A percentile compares a stretch with the other conserved stretches of the same genome.
These are phyloP conservation scores for Candida gorgasii DNA, from an alignment of 805 yeast genomes.

Conservation along the genomic window DNA sequence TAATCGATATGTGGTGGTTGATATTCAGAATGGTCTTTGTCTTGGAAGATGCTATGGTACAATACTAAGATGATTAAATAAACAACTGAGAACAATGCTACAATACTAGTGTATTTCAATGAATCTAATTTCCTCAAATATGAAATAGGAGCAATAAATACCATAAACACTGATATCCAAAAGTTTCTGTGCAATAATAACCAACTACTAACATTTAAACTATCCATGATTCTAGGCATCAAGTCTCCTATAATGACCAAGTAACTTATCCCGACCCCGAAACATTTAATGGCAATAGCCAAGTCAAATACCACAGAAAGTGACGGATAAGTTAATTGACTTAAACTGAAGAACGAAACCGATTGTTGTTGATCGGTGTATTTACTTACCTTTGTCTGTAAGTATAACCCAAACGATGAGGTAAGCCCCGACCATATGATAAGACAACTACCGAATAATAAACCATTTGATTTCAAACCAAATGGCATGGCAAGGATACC, in stretches of 20 bases:
- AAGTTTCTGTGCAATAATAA: conserved; percentile 42
- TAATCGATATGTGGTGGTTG: conserved; percentile 20
- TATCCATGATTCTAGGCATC: conserved; percentile 58
- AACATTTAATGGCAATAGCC: conserved; percentile 75
- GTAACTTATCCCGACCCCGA: conserved; percentile 74
- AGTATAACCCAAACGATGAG: conserved; percentile 59
- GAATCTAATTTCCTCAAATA: conserved; percentile 64
- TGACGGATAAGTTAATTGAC: conserved; percentile 67
- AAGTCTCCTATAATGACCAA: conserved; percentile 75
- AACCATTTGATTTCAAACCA: conserved; percentile 56
- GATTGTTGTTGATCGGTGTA: conserved; percentile 44
- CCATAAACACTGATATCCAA: conserved; percentile 55
- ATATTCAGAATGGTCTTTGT: conserved; percentile 17
- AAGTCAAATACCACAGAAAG: conserved; percentile 69
- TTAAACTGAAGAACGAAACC: conserved; percentile 45
- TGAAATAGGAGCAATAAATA: conserved; percentile 60
- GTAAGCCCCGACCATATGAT: conserved; percentile 45
- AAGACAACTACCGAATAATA: conserved; percentile 42
- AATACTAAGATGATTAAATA: conserved; percentile 60
- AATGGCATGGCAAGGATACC: conserved; percentile 74
- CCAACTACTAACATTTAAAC: conserved; percentile 28
- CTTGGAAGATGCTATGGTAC: conserved; percentile 41
- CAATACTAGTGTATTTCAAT: conserved; percentile 67
- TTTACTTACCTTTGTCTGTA: conserved; percentile 59
- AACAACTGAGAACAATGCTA: conserved; percentile 66